Evolutionary conservation across 1,284 basidiomycete genomes (phyloP).

Genomic region (Ustilago shanxiensis): DNA sequence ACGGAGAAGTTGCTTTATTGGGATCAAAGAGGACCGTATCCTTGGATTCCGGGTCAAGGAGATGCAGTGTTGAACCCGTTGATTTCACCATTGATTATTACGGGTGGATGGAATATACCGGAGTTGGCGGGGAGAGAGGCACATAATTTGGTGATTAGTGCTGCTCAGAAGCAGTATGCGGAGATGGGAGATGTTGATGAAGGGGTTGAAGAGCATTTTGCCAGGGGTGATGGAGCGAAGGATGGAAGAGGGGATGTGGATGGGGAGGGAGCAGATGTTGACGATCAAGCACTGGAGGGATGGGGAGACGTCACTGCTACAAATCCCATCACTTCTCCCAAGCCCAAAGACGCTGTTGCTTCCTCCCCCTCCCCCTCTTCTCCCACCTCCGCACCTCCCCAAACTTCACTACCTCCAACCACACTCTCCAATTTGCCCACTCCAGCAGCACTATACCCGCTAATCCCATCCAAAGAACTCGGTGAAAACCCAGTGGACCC

Average conservation of each 20-base stretch:
- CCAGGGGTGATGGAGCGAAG: background rate
- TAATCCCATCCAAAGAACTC: constrained; percentile 35
- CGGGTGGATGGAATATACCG: constrained; percentile 34
- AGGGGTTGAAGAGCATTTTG: background rate
- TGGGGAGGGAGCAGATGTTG: constrained; percentile 1
- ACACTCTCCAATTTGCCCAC: background rate
- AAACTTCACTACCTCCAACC: background rate
- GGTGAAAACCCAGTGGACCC: constrained; percentile 43
- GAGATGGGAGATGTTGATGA: constrained; percentile 12
- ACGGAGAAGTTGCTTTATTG: constrained; percentile 43
- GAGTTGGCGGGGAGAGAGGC: constrained; percentile 3
- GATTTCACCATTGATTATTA: constrained; percentile 16
- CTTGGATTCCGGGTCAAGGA: constrained; percentile 13
- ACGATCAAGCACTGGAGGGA: constrained; percentile 18
- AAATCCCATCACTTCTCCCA: background rate
- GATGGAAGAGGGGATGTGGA: background rate
- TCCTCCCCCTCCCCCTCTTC: background rate
- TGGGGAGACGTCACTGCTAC: constrained; percentile 11
- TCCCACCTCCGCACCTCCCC: background rate
- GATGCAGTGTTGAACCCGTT: constrained; percentile 20
- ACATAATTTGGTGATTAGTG: background rate
- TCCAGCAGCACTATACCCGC: background rate
- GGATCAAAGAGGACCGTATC: constrained; percentile 28
- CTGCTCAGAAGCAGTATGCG: background rate
- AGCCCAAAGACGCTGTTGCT: background rate